Evolutionary conservation across 176 grass and related monocot genomes (phyloP).

Genomic region (Triticum urartu): DNA sequence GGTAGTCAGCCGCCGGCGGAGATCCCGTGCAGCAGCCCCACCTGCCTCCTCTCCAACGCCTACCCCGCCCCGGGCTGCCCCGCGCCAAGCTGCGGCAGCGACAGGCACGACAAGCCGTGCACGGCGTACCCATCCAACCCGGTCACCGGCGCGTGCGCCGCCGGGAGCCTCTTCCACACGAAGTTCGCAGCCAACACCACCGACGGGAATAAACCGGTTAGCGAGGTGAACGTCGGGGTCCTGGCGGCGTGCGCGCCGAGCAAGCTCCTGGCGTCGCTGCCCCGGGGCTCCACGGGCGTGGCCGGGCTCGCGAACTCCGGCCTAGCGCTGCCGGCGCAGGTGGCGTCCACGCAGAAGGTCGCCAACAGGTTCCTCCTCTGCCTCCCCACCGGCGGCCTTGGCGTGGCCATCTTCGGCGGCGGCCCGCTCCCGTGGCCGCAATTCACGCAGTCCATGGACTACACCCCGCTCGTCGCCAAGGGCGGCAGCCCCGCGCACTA

Average conservation of each 20-base stretch:
- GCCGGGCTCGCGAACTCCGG: constrained; percentile 31
- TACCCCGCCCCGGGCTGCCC: background rate
- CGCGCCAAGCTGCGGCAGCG: background rate
- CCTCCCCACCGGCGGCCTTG: constrained; percentile 37
- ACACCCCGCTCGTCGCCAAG: constrained; percentile 9
- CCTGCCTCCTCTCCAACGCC: constrained; percentile 21
- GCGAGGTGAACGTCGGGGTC: background rate
- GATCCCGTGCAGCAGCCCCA: background rate
- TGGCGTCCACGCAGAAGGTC: constrained; percentile 5
- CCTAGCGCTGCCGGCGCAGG: constrained; percentile 46
- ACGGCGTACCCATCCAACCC: constrained; percentile 32
- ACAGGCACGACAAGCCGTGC: constrained; percentile 6
- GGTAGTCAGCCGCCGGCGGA: background rate
- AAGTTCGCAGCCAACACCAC: constrained; percentile 35
- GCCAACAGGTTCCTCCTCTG: constrained; percentile 46
- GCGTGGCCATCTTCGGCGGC: constrained; percentile 42
- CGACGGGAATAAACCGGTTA: constrained; percentile 39
- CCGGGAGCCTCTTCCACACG: constrained; percentile 19
- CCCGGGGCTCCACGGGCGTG: constrained; percentile 17
- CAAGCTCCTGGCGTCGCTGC: constrained; percentile 30
- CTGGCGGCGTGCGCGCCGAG: constrained; percentile 26
- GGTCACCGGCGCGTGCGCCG: constrained; percentile 33
- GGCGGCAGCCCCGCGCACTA: constrained; percentile 10
- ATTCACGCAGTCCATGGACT: background rate
- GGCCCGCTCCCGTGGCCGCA: background rate